Base-by-base conservation (phyloP, 306 rosid species). In the Cucumis hystrix region DNA sequence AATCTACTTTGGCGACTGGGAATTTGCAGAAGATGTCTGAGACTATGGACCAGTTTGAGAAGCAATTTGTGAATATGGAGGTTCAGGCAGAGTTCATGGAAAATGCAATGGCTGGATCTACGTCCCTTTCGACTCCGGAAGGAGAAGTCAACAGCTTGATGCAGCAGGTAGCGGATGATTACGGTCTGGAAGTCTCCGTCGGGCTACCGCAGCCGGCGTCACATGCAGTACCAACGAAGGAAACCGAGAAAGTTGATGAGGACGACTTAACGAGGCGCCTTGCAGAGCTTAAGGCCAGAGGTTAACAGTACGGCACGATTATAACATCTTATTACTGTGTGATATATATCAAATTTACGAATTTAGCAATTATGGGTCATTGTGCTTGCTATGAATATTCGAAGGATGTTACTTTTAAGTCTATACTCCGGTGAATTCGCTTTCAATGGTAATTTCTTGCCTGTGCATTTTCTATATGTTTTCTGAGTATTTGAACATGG, bases 81-180 rank as follows among this genome's bases (percentile, higher is more conserved):
- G 98, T 94, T 40, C 98, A 94, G 86, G 98, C 98, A 0, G 98
- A 90, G 87, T 94, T 94, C 78, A 90, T 94, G 98, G 98, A 94
- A 81, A 90, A 89, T 71, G 86, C 98, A 63, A 94, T 94, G 98
- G 98, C 98, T 3, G 98, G 98, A 20, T 91, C 97, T 0, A 94
- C 97, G 17, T 94, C 98, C 7, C 87, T 94, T 5, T 91, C 97
- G 0, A 94, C 98, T 0, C 98, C 98, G 0, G 98, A 91, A 70
- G 98, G 97, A 1, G 98, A 94, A 79, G 98, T 94, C 54, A 94
- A 94, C 74, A 91, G 91, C 79, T 80, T 94, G 74, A 94, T 94
- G 98, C 98, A 94, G 40, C 98, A 94, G 88, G 98, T 94, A 1
- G 98, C 97, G 8, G 98, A 93, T 45, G 98, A 93, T 76, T 93